Evolutionary conservation across 2,329 filamentous ascomycete genomes (phyloP).

Genomic region (Pestalotiopsis sp.): DNA sequence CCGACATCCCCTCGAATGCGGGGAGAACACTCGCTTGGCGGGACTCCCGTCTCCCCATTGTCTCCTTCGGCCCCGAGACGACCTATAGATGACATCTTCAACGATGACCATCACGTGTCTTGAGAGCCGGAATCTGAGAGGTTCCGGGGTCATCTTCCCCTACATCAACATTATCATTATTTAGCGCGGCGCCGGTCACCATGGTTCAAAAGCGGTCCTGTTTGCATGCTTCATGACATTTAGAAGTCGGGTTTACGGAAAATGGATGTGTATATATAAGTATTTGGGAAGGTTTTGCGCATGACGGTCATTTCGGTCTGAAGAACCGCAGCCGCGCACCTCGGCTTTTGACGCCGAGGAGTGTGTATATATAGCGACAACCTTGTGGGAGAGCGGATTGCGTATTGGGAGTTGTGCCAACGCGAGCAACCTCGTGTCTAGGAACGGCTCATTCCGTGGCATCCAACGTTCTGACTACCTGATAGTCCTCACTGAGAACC

Average conservation of each 20-base stretch:
- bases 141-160: constrained; percentile 9
- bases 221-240: constrained; percentile 10
- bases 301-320: background rate
- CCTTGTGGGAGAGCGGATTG: background rate
- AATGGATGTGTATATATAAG: constrained; percentile 4
- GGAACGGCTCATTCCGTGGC: background rate
- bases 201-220: constrained; percentile 4
- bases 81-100: constrained; percentile 25
- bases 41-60: background rate
- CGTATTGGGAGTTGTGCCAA: background rate
- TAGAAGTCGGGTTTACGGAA: constrained; percentile 1
- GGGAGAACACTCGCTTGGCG: background rate
- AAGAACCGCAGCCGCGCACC: background rate
- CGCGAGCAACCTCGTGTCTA: background rate
- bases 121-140: background rate
- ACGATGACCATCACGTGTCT: constrained; percentile 8
- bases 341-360: background rate
- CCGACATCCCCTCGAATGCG: constrained; percentile 9
- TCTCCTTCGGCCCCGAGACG: constrained; percentile 21
- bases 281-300: background rate
- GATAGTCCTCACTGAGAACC: background rate
- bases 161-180: constrained; percentile 1
- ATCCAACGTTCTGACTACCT: no score
- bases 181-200: constrained; percentile 6
- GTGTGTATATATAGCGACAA: background rate